Conservation (phyloP, 306 rosid species). For the Gillenia trifoliata region DNA sequence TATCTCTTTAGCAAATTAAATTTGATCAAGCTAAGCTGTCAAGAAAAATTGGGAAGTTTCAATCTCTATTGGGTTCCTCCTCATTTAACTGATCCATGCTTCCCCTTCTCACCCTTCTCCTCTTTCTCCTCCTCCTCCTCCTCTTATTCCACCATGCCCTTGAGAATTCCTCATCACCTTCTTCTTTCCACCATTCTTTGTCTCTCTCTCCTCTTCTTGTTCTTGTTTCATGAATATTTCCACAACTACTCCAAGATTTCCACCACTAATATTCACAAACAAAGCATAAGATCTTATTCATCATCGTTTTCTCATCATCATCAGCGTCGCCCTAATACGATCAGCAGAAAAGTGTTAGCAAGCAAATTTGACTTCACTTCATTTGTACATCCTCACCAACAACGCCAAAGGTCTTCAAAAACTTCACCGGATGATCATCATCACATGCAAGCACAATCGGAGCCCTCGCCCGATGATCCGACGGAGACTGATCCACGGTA, state of each 20-base stretch:
- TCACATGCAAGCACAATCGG: slow-evolving; percentile 4
- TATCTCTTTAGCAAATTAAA: slow-evolving; percentile 21
- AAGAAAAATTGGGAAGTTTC: slow-evolving; percentile 15
- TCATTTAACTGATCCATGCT: slow-evolving; percentile 58
- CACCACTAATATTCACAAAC: slow-evolving; percentile 26
- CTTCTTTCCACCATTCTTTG: slow-evolving; percentile 40
- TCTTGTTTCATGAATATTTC: slow-evolving; percentile 52
- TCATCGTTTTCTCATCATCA: slow-evolving; percentile 24
- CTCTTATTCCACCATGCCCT: slow-evolving; percentile 60
- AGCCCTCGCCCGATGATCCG: slow-evolving; percentile 17
- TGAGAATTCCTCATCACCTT: slow-evolving; percentile 37
- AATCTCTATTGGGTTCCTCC: not conserved
- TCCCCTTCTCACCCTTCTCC: slow-evolving; percentile 45
- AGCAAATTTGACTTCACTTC: slow-evolving; percentile 74
- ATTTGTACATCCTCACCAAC: slow-evolving; percentile 38
- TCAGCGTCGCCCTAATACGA: slow-evolving; percentile 13
- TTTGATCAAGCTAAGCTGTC: slow-evolving; percentile 27
- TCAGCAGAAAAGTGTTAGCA: slow-evolving; percentile 63
- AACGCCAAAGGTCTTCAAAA: not conserved
- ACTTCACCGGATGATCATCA: slow-evolving; percentile 6
- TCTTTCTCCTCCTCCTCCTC: slow-evolving; percentile 36
- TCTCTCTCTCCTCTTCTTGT: slow-evolving; percentile 20
- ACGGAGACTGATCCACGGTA: slow-evolving; percentile 74
- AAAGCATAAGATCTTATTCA: slow-evolving; percentile 14
- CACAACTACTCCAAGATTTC: slow-evolving; percentile 41